Percentiles rank a stretch among this genome's conserved stretches.
Evolutionary conservation across 2,329 filamentous ascomycete species (phyloP).

Genomic region (Calonectria honghensis): DNA sequence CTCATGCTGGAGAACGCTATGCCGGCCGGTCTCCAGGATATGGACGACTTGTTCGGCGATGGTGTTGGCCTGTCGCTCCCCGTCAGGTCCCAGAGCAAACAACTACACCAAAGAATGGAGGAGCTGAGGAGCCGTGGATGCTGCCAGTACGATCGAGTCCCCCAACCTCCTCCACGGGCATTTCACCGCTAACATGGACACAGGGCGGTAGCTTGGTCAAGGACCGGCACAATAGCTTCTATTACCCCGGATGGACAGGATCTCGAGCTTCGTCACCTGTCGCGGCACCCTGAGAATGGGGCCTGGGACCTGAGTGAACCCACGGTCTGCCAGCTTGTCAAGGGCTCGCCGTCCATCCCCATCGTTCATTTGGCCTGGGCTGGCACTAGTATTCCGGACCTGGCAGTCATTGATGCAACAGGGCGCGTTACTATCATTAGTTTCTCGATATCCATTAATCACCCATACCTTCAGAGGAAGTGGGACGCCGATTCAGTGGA

Average conservation of each 20-base stretch:
- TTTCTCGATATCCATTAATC: slow-evolving; percentile 83
- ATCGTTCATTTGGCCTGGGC: slow-evolving; percentile 91
- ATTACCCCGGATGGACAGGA: slow-evolving; percentile 82
- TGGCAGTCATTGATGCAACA: slow-evolving; percentile 87
- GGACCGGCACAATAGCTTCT: slow-evolving; percentile 87
- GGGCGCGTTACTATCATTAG: slow-evolving; percentile 86
- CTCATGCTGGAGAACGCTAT: slow-evolving; percentile 66
- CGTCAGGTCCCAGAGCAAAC: slow-evolving; percentile 69
- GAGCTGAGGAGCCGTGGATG: slow-evolving; percentile 85
- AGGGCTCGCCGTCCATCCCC: slow-evolving; percentile 77
- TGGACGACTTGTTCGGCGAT: slow-evolving; percentile 86
- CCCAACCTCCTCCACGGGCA: not conserved
- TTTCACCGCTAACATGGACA: slow-evolving; percentile 42
- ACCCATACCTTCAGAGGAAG: slow-evolving; percentile 76
- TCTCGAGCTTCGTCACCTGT: slow-evolving; percentile 83
- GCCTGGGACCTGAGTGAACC: slow-evolving; percentile 86
- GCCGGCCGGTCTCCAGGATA: slow-evolving; percentile 73
- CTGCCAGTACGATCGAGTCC: slow-evolving; percentile 80
- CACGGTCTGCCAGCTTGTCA: slow-evolving; percentile 77
- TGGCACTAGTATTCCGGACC: slow-evolving; percentile 80
- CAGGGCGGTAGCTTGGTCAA: slow-evolving; percentile 92
- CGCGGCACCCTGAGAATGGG: slow-evolving; percentile 80
- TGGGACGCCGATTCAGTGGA: slow-evolving; percentile 82
- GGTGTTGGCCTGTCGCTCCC: slow-evolving; percentile 76
- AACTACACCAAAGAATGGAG: slow-evolving; percentile 83